A percentile compares a stretch with the other conserved stretches of the same genome.
phyloP scores from a whole-genome alignment of 176 grass and related monocot genomes.

The Stipa capillata region DNA sequence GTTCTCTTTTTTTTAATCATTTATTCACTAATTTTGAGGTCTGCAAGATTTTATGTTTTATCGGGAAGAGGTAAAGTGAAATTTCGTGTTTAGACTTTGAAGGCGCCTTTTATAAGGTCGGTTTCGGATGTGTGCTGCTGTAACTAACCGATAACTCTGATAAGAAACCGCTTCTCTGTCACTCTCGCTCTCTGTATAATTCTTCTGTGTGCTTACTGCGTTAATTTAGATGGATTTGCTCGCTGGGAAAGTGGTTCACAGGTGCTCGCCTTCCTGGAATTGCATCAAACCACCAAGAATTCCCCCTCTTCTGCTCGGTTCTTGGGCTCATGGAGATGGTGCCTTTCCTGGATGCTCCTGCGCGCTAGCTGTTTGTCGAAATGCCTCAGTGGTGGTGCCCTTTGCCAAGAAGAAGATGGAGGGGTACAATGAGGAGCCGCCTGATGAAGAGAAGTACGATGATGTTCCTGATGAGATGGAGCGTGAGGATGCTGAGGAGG shows the following conservation, averaged over 20 bases:
- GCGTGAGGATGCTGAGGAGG: neutral
- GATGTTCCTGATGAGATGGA: conserved; percentile 14
- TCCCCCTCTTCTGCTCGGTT: neutral
- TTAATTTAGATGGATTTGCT: conserved; percentile 36
- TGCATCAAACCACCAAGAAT: neutral
- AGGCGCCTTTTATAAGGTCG: accelerated
- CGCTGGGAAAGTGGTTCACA: neutral
- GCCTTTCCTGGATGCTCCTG: conserved; percentile 11
- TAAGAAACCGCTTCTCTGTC: conserved; percentile 5
- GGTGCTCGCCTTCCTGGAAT: neutral
- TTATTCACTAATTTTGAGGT: neutral
- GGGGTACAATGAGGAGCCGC: neutral
- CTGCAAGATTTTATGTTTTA: neutral
- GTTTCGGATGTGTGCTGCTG: neutral
- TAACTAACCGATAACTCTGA: conserved; percentile 12
- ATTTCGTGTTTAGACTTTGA: neutral
- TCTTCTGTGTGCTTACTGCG: neutral
- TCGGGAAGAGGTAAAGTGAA: neutral
- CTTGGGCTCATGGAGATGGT: neutral
- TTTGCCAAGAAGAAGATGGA: conserved; percentile 45
- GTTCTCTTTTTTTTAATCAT: neutral
- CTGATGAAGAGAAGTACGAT: neutral
- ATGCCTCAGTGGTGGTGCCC: conserved; percentile 27
- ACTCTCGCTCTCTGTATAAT: neutral
- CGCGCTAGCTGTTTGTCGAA: conserved; percentile 33